Evolutionary conservation across 2,329 filamentous ascomycete species (phyloP), one percentile per base, ranked within the genome.

Genomic region (Aspergillus arachidicola): DNA sequence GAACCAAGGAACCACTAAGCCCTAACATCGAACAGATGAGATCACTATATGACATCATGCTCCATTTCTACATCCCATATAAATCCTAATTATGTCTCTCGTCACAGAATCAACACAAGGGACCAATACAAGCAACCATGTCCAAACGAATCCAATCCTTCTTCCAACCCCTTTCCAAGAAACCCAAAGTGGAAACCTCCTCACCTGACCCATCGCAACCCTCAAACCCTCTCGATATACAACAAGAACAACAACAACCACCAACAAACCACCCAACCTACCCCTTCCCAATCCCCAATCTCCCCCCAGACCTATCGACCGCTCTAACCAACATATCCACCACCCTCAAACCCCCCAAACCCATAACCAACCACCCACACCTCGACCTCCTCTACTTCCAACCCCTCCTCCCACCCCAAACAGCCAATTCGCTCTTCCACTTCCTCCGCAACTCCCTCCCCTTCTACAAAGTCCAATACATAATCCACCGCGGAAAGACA

Each of bases 301-400:
- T 87, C 0, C 83, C 85, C 2, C 34, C 70, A 0, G 63, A 76
- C 7, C 76, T 87, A 51, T 36, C 64, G 50, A 63, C 61, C 41
- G 41, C 54, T 64, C 66, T 68, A 0, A 48, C 66, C 10, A 70
- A 72, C 14, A 60, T 75, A 48, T 16, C 26, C 41, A 3, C 75
- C 30, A 82, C 84, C 1, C 78, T 82, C 23, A 80, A 85, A 64
- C 85, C 83, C 1, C 78, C 82, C 23, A 80, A 85, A 64, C 85
- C 83, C 1, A 89, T 93, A 67, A 87, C 87, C 68, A 83, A 92
- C 71, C 87, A 91, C 70, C 85, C 86, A 0, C 85, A 93, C 66
- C 83, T 94, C 0, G 89, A 94, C 72, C 81, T 94, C 0, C 77
- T 94, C 10, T 92, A 92, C 76, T 94, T 90, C 73, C 84, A 92